Conservation (phyloP, 192 early-diverging fungal species). For the Allomyces javanicus region DNA sequence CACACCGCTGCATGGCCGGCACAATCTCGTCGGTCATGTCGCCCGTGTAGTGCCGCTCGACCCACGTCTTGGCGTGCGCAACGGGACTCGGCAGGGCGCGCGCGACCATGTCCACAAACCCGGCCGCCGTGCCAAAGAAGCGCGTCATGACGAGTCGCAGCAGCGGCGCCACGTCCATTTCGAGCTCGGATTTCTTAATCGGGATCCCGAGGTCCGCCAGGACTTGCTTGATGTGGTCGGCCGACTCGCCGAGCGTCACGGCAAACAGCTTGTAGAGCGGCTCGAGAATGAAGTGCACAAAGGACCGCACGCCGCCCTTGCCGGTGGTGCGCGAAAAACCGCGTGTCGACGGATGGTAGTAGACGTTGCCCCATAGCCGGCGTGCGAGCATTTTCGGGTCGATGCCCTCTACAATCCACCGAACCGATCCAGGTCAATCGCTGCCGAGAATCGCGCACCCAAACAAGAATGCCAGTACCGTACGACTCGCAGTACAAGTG, state of each 20-base stretch:
- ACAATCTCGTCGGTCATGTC: conserved; percentile 35
- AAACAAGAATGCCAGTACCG: conserved; percentile 16
- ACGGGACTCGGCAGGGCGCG: conserved; percentile 58
- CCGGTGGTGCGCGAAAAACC: conserved; percentile 54
- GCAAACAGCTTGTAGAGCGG: conserved; percentile 88
- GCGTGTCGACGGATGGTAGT: conserved; percentile 57
- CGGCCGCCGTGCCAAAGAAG: conserved; percentile 76
- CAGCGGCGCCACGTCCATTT: conserved; percentile 68
- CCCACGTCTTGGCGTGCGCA: conserved; percentile 37
- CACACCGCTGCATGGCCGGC: conserved; percentile 51
- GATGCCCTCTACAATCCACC: conserved; percentile 22
- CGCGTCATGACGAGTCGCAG: conserved; percentile 57
- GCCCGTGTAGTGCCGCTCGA: conserved; percentile 40
- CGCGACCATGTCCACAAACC: conserved; percentile 80
- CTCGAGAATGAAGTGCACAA: conserved; percentile 90
- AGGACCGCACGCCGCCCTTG: conserved; percentile 47
- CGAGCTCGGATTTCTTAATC: conserved; percentile 54
- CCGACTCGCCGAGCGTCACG: conserved; percentile 33
- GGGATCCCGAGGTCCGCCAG: conserved; percentile 62
- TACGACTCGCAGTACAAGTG: conserved; percentile 67
- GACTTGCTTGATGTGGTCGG: conserved; percentile 37
- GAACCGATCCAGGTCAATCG: too few species aligned
- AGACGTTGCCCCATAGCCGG: conserved; percentile 95
- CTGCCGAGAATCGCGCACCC: too few species aligned
- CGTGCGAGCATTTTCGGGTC: conserved; percentile 62